Base-by-base conservation (phyloP, 768 basidiomycete genomes). In the Boletus rex-veris region DNA sequence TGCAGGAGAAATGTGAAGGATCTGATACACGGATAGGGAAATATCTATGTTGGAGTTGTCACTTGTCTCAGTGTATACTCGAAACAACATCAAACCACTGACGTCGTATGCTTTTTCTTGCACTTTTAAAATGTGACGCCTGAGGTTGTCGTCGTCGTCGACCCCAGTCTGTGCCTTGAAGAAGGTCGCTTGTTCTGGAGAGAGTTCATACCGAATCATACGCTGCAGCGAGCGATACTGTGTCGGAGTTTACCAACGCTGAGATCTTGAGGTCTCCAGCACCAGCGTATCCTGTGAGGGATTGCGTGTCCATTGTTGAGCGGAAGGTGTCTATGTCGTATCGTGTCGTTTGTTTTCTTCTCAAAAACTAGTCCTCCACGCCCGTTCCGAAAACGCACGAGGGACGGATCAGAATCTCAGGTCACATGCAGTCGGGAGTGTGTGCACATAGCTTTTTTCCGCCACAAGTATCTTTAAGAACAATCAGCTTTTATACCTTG, bases 61-160 rank as follows among this genome's bases (percentile, higher is more conserved):
- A 0, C 7, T 4, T 24, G 24, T 24, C 5, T 24, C 24, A 24
- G 24, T 24, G 9, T 30, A n/a, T 30, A n/a, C n/a, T 33, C 24
- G 7, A 37, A 18, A 19, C 1, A 2, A 35, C 5, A 15, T 30
- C 12, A 12, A 1, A 6, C 16, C 5, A 50, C 62, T 36, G 39
- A 70, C 72, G 48, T 68, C 52, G 51, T 66, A 71, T 2, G 71
- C 71, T 38, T 62, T 63, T 19, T 49, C 47, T 48, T 71, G 69
- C 10, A 73, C 64, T 7, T 48, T 51, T 7, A 74, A 18, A 26
- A 74, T 65, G 48, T 74, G 73, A 14, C 44, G 24, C 53, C 57
- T 66, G 7, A 74, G 59, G 11, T 56, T 50, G 0, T 67, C 53
- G 0, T 69, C 67, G 26, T 67, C 50, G 6, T 61, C 19, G 43